Conservation (phyloP, 148 eudicot species). For the Rhododendron henanense region DNA sequence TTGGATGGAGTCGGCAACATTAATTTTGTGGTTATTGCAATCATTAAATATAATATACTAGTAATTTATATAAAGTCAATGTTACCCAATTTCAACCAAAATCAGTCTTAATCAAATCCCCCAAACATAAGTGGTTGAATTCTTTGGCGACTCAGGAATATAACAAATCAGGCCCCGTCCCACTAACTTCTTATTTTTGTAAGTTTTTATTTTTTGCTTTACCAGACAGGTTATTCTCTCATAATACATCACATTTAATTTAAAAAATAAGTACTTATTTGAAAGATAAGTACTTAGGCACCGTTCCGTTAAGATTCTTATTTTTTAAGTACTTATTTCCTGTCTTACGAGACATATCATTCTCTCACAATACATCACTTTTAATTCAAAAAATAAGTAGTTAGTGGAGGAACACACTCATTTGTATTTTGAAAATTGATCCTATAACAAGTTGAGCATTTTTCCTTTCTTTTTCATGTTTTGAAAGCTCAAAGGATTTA, state of each 20-base stretch:
- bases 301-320: too few relatives aligned
- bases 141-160: neutral
- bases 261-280: too few relatives aligned
- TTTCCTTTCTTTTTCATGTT: neutral
- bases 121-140: conserved; percentile 2
- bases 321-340: too few relatives aligned
- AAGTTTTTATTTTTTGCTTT: too few relatives aligned
- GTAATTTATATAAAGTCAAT: neutral
- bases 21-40: neutral
- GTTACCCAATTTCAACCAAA: neutral
- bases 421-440: neutral
- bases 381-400: too few relatives aligned
- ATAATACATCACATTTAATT: too few relatives aligned
- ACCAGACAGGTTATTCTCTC: too few relatives aligned
- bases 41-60: neutral
- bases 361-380: too few relatives aligned
- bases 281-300: too few relatives aligned
- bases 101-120: neutral
- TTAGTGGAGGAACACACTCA: neutral
- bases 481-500: too few relatives aligned
- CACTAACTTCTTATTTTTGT: too few relatives aligned
- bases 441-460: neutral
- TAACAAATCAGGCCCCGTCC: neutral
- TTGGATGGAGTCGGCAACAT: neutral
- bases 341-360: too few relatives aligned